Base-by-base conservation (phyloP, 345 rosid species). In the Physaria fendleri region DNA sequence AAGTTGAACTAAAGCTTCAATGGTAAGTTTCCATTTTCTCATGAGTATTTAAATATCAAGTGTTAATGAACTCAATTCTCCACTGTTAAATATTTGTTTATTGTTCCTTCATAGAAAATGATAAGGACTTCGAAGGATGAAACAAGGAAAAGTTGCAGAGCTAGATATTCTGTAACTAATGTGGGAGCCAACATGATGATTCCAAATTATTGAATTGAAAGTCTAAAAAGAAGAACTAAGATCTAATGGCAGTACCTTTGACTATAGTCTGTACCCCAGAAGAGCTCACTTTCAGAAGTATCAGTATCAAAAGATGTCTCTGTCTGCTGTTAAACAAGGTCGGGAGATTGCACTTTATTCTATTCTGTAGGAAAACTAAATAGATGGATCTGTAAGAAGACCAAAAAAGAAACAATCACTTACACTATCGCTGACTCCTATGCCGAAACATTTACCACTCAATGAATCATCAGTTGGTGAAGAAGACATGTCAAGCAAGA, bases 401-500 rank as follows among this genome's bases (percentile, higher is more conserved):
- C 1, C 6, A 47, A 11, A 15, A 57, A 37, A 64, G 13, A 6
- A 5, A 4, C 13, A 29, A 64, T n/a, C 9, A 71, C 96, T 81
- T 81, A 88, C 98, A 76, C 61, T 76, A 58, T 80, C 79, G 57
- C 56, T 30, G 25, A 15, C 33, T 44, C 80, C 89, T 56, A 10
- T 11, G 23, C 48, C 52, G 17, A 39, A 40, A 66, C 8, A 50
- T 68, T 25, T 68, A 47, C 45, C 32, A 73, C 63, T 63, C 63
- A 73, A 47, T 25, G 81, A 73, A 46, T 65, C 69, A 64, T 82
- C 80, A 32, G 38, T 47, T 47, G 89, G 70, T 33, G 83, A 66
- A 66, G 79, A 65, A 61, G 87, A 86, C 62, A 88, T 69, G 71
- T 77, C 87, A 65, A 88, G 85, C 74, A 92, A 76, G 16, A 61